phyloP scores from a whole-genome alignment of 73 alveolate genomes.

The Uronychia binucleata region DNA sequence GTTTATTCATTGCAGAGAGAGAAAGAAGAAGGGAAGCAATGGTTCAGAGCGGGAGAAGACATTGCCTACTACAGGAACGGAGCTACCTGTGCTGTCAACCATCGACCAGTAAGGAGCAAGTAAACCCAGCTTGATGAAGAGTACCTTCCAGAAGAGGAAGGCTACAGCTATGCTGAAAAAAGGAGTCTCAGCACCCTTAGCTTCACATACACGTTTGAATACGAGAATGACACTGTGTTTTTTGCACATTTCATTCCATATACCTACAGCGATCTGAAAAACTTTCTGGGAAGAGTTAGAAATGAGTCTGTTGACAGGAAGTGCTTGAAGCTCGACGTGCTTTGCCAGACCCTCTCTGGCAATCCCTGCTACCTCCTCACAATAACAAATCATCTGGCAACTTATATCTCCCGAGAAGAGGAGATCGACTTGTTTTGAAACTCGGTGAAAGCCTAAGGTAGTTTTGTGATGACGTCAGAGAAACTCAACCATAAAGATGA shows the following conservation, averaged over 20 bases:
- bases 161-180: background rate
- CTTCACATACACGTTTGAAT: constrained; percentile 66
- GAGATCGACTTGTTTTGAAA: constrained; percentile 33
- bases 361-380: constrained; percentile 13
- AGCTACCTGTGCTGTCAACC: background rate
- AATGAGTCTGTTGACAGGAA: background rate
- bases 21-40: constrained; percentile 48
- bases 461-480: background rate
- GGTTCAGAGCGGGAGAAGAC: constrained; percentile 65
- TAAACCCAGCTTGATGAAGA: background rate
- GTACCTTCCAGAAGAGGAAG: constrained; percentile 1
- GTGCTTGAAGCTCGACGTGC: constrained; percentile 26
- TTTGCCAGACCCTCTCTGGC: constrained; percentile 74
- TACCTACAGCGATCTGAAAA: constrained; percentile 77
- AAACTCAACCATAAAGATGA: background rate
- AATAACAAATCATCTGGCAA: constrained; percentile 36
- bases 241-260: constrained; percentile 89
- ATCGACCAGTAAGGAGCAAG: background rate
- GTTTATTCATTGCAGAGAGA: constrained; percentile 77
- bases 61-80: constrained; percentile 38
- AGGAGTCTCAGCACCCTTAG: no score
- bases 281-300: constrained; percentile 3
- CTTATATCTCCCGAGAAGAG: constrained; percentile 14
- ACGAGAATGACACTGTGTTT: constrained; percentile 81
- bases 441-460: no score